Percentiles rank a stretch among this genome's conserved stretches.
Conservation (phyloP, 352 stramenopile species). For the Pythium guiyangense region DNA sequence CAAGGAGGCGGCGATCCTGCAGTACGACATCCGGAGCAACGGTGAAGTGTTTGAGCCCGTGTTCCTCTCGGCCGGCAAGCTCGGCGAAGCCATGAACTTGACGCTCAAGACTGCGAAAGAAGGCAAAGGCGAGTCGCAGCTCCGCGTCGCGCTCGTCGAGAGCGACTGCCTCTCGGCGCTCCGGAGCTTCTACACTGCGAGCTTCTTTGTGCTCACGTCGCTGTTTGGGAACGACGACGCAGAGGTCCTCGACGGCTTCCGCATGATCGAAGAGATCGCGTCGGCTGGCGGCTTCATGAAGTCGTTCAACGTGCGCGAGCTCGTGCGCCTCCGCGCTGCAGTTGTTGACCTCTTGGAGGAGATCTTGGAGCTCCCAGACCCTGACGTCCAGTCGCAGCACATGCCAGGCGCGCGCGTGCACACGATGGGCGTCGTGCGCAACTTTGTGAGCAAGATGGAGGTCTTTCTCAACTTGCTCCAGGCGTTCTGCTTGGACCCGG, state of each 20-base stretch:
- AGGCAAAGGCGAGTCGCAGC: constrained; percentile 73
- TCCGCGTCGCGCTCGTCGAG: constrained; percentile 71
- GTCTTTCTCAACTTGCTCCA: constrained; percentile 60
- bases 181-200: constrained; percentile 80
- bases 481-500: constrained; percentile 61
- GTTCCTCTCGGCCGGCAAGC: constrained; percentile 82
- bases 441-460: constrained; percentile 89
- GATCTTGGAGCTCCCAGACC: constrained; percentile 78
- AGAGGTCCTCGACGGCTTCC: constrained; percentile 76
- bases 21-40: constrained; percentile 84
- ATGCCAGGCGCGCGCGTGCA: constrained; percentile 60
- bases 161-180: constrained; percentile 80
- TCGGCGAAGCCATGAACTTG: constrained; percentile 69
- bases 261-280: constrained; percentile 65
- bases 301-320: constrained; percentile 67
- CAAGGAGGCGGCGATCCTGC: constrained; percentile 72
- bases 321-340: constrained; percentile 52
- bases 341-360: constrained; percentile 75
- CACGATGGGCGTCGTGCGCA: constrained; percentile 79
- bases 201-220: constrained; percentile 66
- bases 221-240: constrained; percentile 77
- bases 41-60: constrained; percentile 85
- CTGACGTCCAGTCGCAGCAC: constrained; percentile 65
- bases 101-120: constrained; percentile 70
- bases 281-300: constrained; percentile 66